A percentile compares a stretch with the other conserved stretches of the same genome.
Conservation (phyloP, 2,329 filamentous ascomycete genomes). For the Hymenoscyphus occultus region DNA sequence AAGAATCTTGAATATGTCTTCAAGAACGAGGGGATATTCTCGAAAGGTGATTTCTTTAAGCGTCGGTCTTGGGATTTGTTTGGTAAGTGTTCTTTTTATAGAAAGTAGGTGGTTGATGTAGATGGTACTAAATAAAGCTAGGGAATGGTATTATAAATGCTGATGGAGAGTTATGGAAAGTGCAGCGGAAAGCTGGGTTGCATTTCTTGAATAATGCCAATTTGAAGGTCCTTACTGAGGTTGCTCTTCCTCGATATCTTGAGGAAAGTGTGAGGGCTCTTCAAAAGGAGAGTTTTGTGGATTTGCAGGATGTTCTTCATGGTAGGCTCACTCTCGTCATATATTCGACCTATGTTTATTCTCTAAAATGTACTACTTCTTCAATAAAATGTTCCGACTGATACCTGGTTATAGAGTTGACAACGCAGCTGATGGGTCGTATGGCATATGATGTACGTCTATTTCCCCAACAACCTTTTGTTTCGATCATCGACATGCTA, state of each 20-base stretch:
- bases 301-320: slow-evolving; percentile 59
- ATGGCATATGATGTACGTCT: slow-evolving; percentile 58
- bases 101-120: neutral
- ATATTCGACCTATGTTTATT: neutral
- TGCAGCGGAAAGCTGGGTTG: slow-evolving; percentile 60
- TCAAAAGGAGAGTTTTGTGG: slow-evolving; percentile 39
- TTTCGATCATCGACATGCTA: neutral
- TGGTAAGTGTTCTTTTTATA: slow-evolving; percentile 37
- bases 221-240: slow-evolving; percentile 54
- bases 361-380: neutral
- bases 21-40: slow-evolving; percentile 57
- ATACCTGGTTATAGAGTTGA: slow-evolving; percentile 44
- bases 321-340: slow-evolving; percentile 27
- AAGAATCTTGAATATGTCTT: slow-evolving; percentile 61
- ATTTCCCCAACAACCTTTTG: neutral
- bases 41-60: slow-evolving; percentile 62
- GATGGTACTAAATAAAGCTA: slow-evolving; percentile 25
- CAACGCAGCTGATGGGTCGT: slow-evolving; percentile 63
- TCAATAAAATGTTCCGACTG: neutral
- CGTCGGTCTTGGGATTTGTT: slow-evolving; percentile 60
- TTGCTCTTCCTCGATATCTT: slow-evolving; percentile 55
- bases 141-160: slow-evolving; percentile 65
- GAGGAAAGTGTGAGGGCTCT: slow-evolving; percentile 39
- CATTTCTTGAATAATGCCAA: slow-evolving; percentile 58
- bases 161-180: slow-evolving; percentile 60